Evolutionary conservation across 73 alveolate genomes (phyloP).

Genomic region (Paramecium pentaurelia): DNA sequence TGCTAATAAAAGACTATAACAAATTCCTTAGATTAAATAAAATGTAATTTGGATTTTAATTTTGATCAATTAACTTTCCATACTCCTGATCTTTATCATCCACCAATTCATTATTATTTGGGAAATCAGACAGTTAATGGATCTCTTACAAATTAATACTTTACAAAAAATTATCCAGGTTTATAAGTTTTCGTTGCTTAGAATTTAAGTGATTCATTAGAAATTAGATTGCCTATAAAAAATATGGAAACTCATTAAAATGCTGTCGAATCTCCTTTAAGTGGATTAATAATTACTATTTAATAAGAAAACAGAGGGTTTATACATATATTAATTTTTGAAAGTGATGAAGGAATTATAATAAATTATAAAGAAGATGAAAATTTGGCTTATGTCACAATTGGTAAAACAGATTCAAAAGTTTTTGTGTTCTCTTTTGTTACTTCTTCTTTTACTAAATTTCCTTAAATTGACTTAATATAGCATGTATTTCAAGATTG

Average conservation of each 20-base stretch:
- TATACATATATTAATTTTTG: constrained; percentile 2
- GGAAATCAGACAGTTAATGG: neutral
- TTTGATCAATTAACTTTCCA: constrained; percentile 12
- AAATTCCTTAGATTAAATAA: neutral
- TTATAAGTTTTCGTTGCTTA: neutral
- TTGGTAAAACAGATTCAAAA: neutral
- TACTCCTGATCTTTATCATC: constrained; percentile 44
- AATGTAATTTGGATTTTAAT: constrained; percentile 14
- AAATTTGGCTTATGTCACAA: neutral
- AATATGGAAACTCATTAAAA: neutral
- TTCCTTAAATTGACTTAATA: neutral
- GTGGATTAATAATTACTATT: neutral
- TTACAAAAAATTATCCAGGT: constrained; percentile 23
- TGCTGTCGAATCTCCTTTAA: neutral
- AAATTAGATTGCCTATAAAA: neutral
- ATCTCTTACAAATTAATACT: neutral
- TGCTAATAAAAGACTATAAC: neutral
- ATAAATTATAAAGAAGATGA: constrained; percentile 17
- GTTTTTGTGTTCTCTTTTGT: constrained; percentile 2
- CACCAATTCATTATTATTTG: constrained; percentile 2
- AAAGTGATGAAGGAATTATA: neutral
- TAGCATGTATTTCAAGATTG: neutral
- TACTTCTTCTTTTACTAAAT: neutral
- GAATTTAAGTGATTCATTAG: neutral
- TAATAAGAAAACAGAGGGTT: constrained; percentile 16